Base-by-base conservation (phyloP, 2,329 filamentous ascomycete species). In the Clarireedia paspali region DNA sequence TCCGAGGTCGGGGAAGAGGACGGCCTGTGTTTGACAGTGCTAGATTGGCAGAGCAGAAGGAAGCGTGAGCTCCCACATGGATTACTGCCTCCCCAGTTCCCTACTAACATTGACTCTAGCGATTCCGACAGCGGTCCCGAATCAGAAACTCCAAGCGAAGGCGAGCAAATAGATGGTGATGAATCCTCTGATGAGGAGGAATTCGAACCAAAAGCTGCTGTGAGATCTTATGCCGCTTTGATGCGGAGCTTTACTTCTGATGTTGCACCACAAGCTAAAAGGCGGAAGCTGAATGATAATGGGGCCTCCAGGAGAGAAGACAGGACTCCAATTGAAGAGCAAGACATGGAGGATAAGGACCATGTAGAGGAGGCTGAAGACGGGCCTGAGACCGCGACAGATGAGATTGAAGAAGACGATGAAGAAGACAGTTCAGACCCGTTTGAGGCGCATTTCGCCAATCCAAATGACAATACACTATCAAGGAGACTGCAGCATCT, bases 401-500 rank as follows among this genome's bases (percentile, higher is more conserved):
- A 72, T 45, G 65, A 60, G n/a, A 42, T 68, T 5, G 62, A 70
- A 15, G 64, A 74, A 26, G 70, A 74, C 45, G 64, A 67, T 45
- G 75, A 79, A 14, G 76, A 78, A 48, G 76, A 82, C 60, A 69
- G 74, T 27, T 72, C 72, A 5, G 88, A 95, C 69, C 87, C 89
- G 0, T 96, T 95, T 66, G 87, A 94, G 60, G 73, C 75, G 6
- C 92, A 96, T 71, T 95, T 95, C 68, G 81, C 83, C 36, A 77
- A 77, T 44, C 82, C 84, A 0, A 80, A 91, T 47, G 81, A 87
- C 49, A 75, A 78, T 5, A 71, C 79, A 44, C 72, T 90, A 6
- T 73, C 77, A 1, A 72, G 73, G 62, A 80, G 74, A n/a, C 65
- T 86, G 6, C 73, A 75, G 53, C 74, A 75, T 0, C 70, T 80